Evolutionary conservation across 305 asterid genomes (phyloP), one percentile per base, ranked within the genome.

Genomic region (Fraxinus paxiana): DNA sequence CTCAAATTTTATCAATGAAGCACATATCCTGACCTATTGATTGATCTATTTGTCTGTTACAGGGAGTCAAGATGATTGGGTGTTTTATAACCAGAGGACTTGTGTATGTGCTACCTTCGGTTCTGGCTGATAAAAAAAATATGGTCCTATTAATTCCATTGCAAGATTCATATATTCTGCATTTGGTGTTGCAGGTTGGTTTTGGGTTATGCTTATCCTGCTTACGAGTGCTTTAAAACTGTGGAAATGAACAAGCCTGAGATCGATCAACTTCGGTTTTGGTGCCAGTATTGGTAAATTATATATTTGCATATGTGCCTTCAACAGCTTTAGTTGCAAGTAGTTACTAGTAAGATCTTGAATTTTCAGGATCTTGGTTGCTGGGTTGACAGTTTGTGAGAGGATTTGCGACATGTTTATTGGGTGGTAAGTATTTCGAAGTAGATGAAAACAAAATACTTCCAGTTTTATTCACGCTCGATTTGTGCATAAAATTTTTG

Each of bases 211-310:
- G 93, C 91, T 70, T 95, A 95, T 85, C 98, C 98, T 59, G 98
- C 98, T 22, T 95, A 93, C 70, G 95, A 90, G 76, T 95, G 98
- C 89, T 95, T 56, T 79, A 95, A 95, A 87, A 83, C 94, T 1
- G 95, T 95, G 81, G 98, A 95, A 85, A 83, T 88, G 93, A 95
- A 95, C 86, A 95, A 92, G 82, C 97, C 98, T n/a, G 94, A 95
- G 56, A 92, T 95, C 34, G 92, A 89, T 85, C 92, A 90, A 81
- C 97, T 95, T 73, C 92, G 91, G 46, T 95, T 93, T 88, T 95
- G 98, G 99, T 95, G 99, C 92, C 98, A 95, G 73, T 95, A 95
- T 79, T 95, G 99, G 99, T 95, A 90, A 31, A 37, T 33, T 79
- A 37, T 56, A 77, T 48, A 0, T 79, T 54, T 17, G 5, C 34